Evolutionary conservation across 768 basidiomycete species (phyloP).

Genomic region (Termitomyces sp.): DNA sequence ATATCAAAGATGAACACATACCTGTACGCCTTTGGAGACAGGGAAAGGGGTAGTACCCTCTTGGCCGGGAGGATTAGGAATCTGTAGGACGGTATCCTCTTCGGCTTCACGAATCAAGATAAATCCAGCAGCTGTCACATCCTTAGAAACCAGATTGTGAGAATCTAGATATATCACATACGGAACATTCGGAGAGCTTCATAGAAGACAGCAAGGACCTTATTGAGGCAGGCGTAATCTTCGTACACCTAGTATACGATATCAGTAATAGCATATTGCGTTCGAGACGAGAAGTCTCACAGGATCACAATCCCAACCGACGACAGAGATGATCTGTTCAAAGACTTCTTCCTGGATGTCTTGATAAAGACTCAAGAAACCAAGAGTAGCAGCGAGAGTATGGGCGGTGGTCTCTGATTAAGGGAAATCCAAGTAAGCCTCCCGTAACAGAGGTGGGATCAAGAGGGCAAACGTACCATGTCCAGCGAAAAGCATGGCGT

Average conservation of each 20-base stretch:
- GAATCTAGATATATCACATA: constrained; percentile 22
- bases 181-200: constrained; percentile 45
- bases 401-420: constrained; percentile 42
- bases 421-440: neutral
- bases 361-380: constrained; percentile 37
- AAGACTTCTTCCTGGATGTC: constrained; percentile 42
- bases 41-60: constrained; percentile 35
- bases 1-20: constrained; percentile 14
- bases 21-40: constrained; percentile 37
- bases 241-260: constrained; percentile 29
- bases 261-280: neutral
- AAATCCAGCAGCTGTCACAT: constrained; percentile 34
- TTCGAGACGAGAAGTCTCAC: constrained; percentile 17
- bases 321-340: constrained; percentile 34
- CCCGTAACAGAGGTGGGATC: neutral
- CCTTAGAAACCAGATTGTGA: neutral
- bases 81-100: constrained; percentile 38
- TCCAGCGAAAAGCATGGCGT: constrained; percentile 53
- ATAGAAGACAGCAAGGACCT: constrained; percentile 40
- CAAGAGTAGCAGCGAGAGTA: constrained; percentile 40
- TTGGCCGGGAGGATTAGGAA: constrained; percentile 38
- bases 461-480: constrained; percentile 36
- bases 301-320: constrained; percentile 32
- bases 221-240: constrained; percentile 38
- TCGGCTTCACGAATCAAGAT: constrained; percentile 39